Evolutionary conservation across 441 rosid genomes (phyloP).

Genomic region (Brassica hybrid): DNA sequence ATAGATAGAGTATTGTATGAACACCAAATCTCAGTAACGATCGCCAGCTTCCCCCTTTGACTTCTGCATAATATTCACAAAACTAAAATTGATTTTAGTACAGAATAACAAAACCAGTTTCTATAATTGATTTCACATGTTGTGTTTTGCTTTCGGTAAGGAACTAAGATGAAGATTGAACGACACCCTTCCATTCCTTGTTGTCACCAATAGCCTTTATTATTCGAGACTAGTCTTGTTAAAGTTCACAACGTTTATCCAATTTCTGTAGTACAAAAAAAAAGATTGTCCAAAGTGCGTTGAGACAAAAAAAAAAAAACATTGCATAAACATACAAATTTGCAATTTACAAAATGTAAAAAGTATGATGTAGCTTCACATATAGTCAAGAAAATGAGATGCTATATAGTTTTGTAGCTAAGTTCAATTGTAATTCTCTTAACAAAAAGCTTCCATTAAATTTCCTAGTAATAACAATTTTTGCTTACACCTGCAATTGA

Average conservation of each 20-base stretch:
- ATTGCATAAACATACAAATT: not conserved
- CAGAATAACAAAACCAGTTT: not conserved
- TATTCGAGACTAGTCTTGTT: not conserved
- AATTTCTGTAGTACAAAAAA: slow-evolving; percentile 1
- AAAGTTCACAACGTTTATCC: slow-evolving; percentile 1
- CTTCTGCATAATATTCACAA: not conserved
- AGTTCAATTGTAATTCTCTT: not conserved
- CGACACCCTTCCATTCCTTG: slow-evolving; percentile 6
- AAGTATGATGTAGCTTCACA: not conserved
- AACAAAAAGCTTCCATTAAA: not conserved
- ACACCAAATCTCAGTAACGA: not conserved
- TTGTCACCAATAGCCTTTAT: not conserved
- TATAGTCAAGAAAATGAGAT: not conserved
- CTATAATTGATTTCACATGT: slow-evolving; percentile 15
- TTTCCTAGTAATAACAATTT: not conserved
- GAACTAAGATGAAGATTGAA: slow-evolving; percentile 29
- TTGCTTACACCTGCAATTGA: not conserved
- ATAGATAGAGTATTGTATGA: not conserved
- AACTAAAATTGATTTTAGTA: not conserved
- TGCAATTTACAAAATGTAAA: not conserved
- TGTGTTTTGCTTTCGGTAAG: slow-evolving; percentile 5
- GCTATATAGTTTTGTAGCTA: slow-evolving; percentile 1
- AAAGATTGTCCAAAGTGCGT: not conserved
- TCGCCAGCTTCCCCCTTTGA: slow-evolving; percentile 3
- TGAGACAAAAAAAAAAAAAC: slow-evolving; percentile 7